Base-by-base conservation (phyloP, 2,329 filamentous ascomycete genomes). In the Parascedosporium putredinis region DNA sequence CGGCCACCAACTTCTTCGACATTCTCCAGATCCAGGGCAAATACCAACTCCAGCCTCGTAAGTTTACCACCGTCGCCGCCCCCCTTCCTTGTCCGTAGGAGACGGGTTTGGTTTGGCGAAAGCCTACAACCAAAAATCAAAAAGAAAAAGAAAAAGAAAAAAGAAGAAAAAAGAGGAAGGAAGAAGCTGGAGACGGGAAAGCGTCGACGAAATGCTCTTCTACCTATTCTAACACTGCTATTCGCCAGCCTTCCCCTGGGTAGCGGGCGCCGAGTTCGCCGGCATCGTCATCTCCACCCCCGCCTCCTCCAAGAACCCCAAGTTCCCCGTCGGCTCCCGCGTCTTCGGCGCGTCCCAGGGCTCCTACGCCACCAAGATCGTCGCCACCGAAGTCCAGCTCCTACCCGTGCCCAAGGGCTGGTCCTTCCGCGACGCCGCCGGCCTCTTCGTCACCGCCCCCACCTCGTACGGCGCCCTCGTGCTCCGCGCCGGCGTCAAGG, bases 1-100 rank as follows among this genome's bases (percentile, higher is more conserved):
- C 86, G 1, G 91, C 88, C 18, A 87, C 88, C 60, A 97, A 97
- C 71, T 97, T 97, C 77, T 97, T 96, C 72, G 91, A 97, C 65
- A 85, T 95, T 51, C 80, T 97, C 50, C 91, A 97, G 63, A 88
- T 96, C 61, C 84, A 88, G 61, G 91, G 91, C 51, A 95, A 94
- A 78, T 97, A 97, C 69, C 91, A 97, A 63, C 78, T 88, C 63
- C 90, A 96, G 60, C 89, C 89, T 0, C 81, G 38, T 42, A 42
- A 24, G 38, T 22, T n/a, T n/a, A n/a, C n/a, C n/a, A n/a, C n/a
- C n/a, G n/a, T n/a, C n/a, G n/a, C n/a, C n/a, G n/a, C n/a, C n/a
- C n/a, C n/a, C n/a, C n/a, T n/a, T n/a, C n/a, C n/a, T n/a, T n/a
- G n/a, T n/a, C n/a, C n/a, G n/a, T n/a, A n/a, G n/a, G n/a, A n/a